Evolutionary conservation across 2,329 filamentous ascomycete species (phyloP).

Genomic region (Stachybotrys chlorohalonatus): DNA sequence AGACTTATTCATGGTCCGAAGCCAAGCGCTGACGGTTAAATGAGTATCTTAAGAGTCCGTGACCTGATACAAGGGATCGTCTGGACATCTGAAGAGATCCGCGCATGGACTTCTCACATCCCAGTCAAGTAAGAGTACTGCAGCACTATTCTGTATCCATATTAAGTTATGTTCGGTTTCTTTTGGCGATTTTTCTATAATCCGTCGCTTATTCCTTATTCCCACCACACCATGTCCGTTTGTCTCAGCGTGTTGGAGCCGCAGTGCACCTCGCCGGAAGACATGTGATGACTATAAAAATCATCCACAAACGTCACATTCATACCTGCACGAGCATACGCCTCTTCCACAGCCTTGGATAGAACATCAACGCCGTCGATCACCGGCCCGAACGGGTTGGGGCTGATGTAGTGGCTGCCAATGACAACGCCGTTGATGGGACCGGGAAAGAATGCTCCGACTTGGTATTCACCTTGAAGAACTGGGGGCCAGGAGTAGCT

Average conservation of each 20-base stretch:
- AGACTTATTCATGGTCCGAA: too few relatives aligned
- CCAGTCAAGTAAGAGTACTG: too few relatives aligned
- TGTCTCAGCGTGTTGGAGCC: slow-evolving; percentile 12
- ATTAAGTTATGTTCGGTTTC: too few relatives aligned
- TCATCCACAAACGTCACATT: slow-evolving; percentile 11
- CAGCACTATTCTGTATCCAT: too few relatives aligned
- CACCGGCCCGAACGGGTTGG: slow-evolving; percentile 12
- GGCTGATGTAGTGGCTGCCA: slow-evolving; percentile 9
- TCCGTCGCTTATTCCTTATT: not conserved
- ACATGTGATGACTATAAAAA: slow-evolving; percentile 13
- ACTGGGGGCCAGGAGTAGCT: not conserved
- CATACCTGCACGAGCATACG: slow-evolving; percentile 9
- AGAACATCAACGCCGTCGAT: slow-evolving; percentile 13
- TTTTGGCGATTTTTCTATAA: too few relatives aligned
- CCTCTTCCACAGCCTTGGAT: slow-evolving; percentile 5
- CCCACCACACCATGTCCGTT: slow-evolving; percentile 9
- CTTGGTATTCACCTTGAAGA: slow-evolving; percentile 1
- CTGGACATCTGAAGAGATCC: too few relatives aligned
- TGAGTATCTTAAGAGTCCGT: too few relatives aligned
- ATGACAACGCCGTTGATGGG: slow-evolving; percentile 13
- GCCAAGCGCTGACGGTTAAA: too few relatives aligned
- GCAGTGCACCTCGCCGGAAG: slow-evolving; percentile 14
- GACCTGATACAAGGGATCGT: too few relatives aligned
- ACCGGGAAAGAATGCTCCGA: slow-evolving; percentile 10
- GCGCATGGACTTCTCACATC: too few relatives aligned